Evolutionary conservation across 495 filamentous ascomycete genomes (phyloP), one percentile per base, ranked within the genome.

Genomic region (Penicillium goetzii): DNA sequence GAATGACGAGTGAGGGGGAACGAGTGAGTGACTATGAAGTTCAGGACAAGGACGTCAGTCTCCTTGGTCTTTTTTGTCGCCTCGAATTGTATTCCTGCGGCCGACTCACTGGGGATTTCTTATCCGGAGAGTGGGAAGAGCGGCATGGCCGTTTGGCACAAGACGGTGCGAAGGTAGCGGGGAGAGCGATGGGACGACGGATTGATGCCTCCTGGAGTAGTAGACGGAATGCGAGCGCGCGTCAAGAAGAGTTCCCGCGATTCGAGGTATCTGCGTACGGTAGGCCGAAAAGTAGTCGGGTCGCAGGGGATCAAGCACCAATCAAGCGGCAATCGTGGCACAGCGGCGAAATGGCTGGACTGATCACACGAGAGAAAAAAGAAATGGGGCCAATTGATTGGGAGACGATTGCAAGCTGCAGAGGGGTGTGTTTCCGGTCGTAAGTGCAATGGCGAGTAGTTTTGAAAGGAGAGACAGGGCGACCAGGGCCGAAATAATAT

Each of bases 101-200:
- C n/a, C 33, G 28, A 66, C 67, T 68, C 59, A 72, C 67, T 53
- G 55, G 58, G 54, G 47, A 55, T 38, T 55, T 14, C 50, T 71
- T 68, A 71, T 63, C 62, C 53, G 40, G 34, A 64, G 47, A 55
- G 54, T 26, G 32, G 64, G 68, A 50, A 62, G 68, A 70, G 56
- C 68, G 68, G 60, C 70, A 72, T 72, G 70, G 60, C 68, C 67
- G 49, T 58, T 59, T 38, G 49, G 58, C 61, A 49, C 59, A 57
- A 63, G 45, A 40, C 43, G 33, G 40, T 59, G 51, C 36, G 40
- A 63, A 56, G 32, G 49, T 56, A 45, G 57, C 43, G 58, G 52
- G 38, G 47, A 58, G 40, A 55, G 51, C 45, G 58, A 36, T 47
- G 38, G 30, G 38, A 53, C 23, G 47, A 28, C 25, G 26, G 14